A percentile compares a stretch with the other conserved stretches of the same genome.
phyloP scores from a whole-genome alignment of 257 asterid genomes.

The Rhazya stricta region DNA sequence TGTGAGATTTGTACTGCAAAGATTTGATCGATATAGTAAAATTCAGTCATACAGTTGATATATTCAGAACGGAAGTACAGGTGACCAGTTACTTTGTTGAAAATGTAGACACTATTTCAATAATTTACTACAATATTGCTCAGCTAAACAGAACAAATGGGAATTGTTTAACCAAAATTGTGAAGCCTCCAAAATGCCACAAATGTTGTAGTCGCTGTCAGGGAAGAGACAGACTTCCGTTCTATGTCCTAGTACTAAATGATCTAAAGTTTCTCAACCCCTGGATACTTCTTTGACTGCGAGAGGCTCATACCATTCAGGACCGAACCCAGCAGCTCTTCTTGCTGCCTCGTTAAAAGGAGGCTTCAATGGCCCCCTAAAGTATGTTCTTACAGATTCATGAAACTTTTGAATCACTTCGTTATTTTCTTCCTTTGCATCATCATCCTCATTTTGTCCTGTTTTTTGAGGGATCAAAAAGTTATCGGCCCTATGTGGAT shows the following conservation, averaged over 20 bases:
- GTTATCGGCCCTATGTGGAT: slow-evolving; percentile 20
- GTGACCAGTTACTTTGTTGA: too few relatives aligned
- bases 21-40: background rate
- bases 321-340: slow-evolving; percentile 83
- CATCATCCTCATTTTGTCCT: slow-evolving; percentile 22
- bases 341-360: slow-evolving; percentile 89
- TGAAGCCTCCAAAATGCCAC: background rate
- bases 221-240: background rate
- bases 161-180: background rate
- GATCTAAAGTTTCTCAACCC: background rate
- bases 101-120: background rate
- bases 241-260: background rate
- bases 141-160: background rate
- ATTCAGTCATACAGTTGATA: too few relatives aligned
- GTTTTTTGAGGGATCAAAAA: slow-evolving; percentile 10
- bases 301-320: slow-evolving; percentile 92
- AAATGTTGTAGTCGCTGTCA: background rate
- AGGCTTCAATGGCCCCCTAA: slow-evolving; percentile 88
- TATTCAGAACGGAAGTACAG: too few relatives aligned
- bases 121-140: background rate
- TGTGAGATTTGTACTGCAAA: background rate
- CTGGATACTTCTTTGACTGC: slow-evolving; percentile 43
- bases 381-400: slow-evolving; percentile 52
- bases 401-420: slow-evolving; percentile 73
- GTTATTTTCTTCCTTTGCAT: slow-evolving; percentile 6